A percentile compares a stretch with the other conserved stretches of the same genome.
phyloP scores from a whole-genome alignment of 495 filamentous ascomycete species.

The Beverwykella pulmonaria region DNA sequence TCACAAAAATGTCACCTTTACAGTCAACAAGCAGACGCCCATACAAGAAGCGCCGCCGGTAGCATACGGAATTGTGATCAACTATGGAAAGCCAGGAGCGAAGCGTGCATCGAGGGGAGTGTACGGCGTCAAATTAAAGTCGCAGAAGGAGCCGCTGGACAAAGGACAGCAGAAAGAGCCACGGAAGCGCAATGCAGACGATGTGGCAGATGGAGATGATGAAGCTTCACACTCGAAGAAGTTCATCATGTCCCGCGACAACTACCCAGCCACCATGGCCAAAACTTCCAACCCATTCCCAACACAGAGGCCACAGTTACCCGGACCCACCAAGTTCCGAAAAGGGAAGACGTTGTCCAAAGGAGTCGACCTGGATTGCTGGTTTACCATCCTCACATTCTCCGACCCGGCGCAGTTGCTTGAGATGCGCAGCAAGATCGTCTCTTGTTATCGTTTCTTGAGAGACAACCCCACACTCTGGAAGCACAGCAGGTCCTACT shows the following conservation, averaged over 20 bases:
- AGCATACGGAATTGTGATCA: slow-evolving; percentile 26
- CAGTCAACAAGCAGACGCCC: slow-evolving; percentile 30
- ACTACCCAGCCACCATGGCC: background rate
- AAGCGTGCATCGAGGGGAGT: slow-evolving; percentile 4
- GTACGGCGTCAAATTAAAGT: slow-evolving; percentile 15
- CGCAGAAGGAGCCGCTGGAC: slow-evolving; percentile 17
- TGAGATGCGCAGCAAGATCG: slow-evolving; percentile 34
- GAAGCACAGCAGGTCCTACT: slow-evolving; percentile 32
- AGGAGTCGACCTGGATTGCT: slow-evolving; percentile 30
- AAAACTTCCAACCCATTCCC: background rate
- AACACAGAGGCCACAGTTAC: slow-evolving; percentile 1
- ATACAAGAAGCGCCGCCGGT: slow-evolving; percentile 3
- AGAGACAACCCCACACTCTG: slow-evolving; percentile 34
- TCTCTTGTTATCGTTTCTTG: slow-evolving; percentile 27
- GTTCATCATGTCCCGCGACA: background rate
- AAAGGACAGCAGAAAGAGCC: slow-evolving; percentile 1
- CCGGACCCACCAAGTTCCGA: slow-evolving; percentile 28
- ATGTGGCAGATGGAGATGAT: background rate
- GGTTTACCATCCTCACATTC: slow-evolving; percentile 35
- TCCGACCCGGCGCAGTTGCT: slow-evolving; percentile 32
- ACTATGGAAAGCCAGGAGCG: slow-evolving; percentile 28
- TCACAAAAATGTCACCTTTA: slow-evolving; percentile 34
- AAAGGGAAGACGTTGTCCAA: slow-evolving; percentile 19
- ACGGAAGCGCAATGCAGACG: slow-evolving; percentile 12
- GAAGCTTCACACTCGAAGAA: background rate